These are phyloP conservation scores for Dysphania ambrosioides DNA, from an alignment of 148 eudicot species.

Conservation along the genomic window DNA sequence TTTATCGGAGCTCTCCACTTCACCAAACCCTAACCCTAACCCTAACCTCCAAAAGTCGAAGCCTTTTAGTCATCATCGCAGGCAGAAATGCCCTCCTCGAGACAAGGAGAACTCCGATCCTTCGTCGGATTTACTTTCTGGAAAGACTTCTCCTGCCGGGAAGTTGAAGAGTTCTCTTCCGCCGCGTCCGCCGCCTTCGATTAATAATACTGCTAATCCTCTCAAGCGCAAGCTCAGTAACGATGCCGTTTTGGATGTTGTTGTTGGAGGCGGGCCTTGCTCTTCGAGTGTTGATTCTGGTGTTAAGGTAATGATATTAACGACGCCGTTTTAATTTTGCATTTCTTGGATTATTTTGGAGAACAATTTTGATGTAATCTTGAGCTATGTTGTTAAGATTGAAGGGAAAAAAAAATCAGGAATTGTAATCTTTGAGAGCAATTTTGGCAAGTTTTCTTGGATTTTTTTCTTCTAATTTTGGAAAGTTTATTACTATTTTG, in stretches of 20 bases:
- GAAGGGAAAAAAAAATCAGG: neutral
- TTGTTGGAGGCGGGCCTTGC: conserved; percentile 23
- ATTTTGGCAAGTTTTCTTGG: neutral
- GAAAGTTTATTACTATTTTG: neutral
- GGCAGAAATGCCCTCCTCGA: conserved; percentile 35
- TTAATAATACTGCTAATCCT: conserved; percentile 10
- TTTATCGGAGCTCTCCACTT: conserved; percentile 30
- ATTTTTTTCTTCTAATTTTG: neutral
- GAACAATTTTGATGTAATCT: neutral
- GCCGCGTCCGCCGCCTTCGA: conserved; percentile 26
- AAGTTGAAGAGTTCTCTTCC: conserved; percentile 29
- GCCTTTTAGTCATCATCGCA: conserved; percentile 28
- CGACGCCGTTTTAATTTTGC: neutral
- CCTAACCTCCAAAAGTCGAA: conserved; percentile 44
- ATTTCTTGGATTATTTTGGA: neutral
- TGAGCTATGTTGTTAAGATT: neutral
- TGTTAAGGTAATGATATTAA: conserved; percentile 50
- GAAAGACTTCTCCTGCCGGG: conserved; percentile 20
- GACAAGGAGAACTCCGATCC: conserved; percentile 69
- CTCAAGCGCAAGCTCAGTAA: conserved; percentile 29
- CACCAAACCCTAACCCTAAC: conserved; percentile 38
- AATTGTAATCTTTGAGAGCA: neutral
- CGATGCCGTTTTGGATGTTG: conserved; percentile 15
- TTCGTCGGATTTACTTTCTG: conserved; percentile 10
- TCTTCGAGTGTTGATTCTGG: conserved; percentile 52